Percentiles rank a stretch among this genome's conserved stretches.
phyloP scores from a whole-genome alignment of 179 eudicot species.

The Gypsophila paniculata region DNA sequence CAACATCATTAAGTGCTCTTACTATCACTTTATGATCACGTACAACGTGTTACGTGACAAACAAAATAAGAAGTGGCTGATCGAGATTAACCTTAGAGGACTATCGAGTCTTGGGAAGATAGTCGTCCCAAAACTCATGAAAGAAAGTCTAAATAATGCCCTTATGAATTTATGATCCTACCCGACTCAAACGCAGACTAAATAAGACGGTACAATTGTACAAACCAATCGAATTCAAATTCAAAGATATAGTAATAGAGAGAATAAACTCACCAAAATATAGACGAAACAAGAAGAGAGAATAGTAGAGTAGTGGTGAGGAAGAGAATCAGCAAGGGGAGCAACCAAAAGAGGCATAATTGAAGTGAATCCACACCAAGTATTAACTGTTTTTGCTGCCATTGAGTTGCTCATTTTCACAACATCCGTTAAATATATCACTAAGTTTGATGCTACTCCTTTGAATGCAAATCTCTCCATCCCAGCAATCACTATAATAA shows the following conservation, averaged over 20 bases:
- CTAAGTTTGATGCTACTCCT: slow-evolving; percentile 96
- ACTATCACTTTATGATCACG: too few relatives aligned
- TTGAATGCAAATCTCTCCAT: slow-evolving; percentile 96
- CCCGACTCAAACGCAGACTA: too few relatives aligned
- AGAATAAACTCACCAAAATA: slow-evolving; percentile 40
- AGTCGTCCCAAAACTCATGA: too few relatives aligned
- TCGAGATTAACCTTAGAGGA: too few relatives aligned
- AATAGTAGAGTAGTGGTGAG: slow-evolving; percentile 63
- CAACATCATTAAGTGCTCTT: too few relatives aligned
- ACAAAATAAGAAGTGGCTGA: too few relatives aligned
- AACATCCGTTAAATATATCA: slow-evolving; percentile 71
- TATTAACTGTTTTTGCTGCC: slow-evolving; percentile 82
- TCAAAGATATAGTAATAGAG: not conserved
- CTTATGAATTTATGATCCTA: too few relatives aligned
- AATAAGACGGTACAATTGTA: too few relatives aligned
- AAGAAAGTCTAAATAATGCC: too few relatives aligned
- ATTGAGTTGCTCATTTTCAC: slow-evolving; percentile 74
- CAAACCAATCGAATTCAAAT: too few relatives aligned
- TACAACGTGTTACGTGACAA: too few relatives aligned
- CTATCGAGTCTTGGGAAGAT: too few relatives aligned
- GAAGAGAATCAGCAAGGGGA: slow-evolving; percentile 66
- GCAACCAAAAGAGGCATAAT: slow-evolving; percentile 80
- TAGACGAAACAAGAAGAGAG: slow-evolving; percentile 58
- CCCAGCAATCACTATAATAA: slow-evolving; percentile 82
- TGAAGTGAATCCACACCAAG: slow-evolving; percentile 82